Conservation (phyloP, 495 filamentous ascomycete species). For the Aspergillus avenaceus region DNA sequence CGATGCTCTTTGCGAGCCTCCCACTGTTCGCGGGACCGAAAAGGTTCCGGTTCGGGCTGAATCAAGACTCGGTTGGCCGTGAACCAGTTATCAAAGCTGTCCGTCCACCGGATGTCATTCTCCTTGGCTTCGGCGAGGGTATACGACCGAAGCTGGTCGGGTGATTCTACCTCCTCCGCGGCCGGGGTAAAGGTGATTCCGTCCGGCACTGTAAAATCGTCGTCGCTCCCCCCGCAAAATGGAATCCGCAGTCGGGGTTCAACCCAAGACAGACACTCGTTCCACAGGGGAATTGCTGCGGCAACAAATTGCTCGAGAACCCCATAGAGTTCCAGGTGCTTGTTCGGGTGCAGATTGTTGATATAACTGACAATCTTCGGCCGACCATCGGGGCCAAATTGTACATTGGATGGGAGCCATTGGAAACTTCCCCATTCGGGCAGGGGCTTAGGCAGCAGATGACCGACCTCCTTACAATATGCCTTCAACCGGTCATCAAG, state of each 20-base stretch:
- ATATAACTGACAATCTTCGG: conserved; percentile 45
- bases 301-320: conserved; percentile 45
- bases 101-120: neutral
- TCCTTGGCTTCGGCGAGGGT: neutral
- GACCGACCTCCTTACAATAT: no score
- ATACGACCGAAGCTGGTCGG: neutral
- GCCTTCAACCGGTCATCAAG: no score
- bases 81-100: neutral
- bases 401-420: conserved; percentile 57
- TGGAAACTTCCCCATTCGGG: conserved; percentile 39
- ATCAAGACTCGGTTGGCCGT: neutral
- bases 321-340: conserved; percentile 41
- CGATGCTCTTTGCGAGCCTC: neutral
- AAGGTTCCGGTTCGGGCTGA: neutral
- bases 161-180: neutral
- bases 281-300: conserved; percentile 49
- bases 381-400: conserved; percentile 26
- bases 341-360: conserved; percentile 58
- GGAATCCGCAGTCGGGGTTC: conserved; percentile 1
- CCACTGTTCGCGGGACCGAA: conserved; percentile 4
- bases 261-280: conserved; percentile 24
- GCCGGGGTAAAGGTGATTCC: neutral
- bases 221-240: conserved; percentile 2
- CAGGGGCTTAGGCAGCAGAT: no score
- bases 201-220: neutral